Percentiles rank a stretch among this genome's conserved stretches.
These are phyloP conservation scores for Xylariales sp. DNA, from an alignment of 2,329 filamentous ascomycete genomes.

Conservation along the genomic window DNA sequence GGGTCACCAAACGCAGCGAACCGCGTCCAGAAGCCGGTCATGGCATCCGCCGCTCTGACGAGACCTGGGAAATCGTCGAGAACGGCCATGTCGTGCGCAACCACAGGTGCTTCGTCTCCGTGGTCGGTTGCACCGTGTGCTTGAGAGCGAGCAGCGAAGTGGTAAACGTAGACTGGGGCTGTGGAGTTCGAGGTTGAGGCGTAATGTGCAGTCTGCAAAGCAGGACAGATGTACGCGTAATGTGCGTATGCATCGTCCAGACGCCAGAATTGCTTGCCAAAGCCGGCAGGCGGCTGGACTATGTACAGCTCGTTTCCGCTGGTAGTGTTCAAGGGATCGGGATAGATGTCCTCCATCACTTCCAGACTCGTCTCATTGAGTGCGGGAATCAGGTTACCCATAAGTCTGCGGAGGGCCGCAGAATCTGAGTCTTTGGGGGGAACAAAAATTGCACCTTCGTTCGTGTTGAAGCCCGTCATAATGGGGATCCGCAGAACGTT, in stretches of 20 bases:
- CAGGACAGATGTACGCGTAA: conserved; percentile 61
- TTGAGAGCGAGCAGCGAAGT: conserved; percentile 47
- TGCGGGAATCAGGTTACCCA: conserved; percentile 54
- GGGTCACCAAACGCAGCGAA: conserved; percentile 28
- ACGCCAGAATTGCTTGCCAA: conserved; percentile 53
- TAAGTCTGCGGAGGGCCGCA: conserved; percentile 55
- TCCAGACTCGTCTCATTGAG: conserved; percentile 48
- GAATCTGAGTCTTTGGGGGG: conserved; percentile 41
- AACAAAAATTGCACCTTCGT: conserved; percentile 65
- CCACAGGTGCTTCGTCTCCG: conserved; percentile 39
- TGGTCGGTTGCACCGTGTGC: conserved; percentile 39
- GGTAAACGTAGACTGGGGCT: conserved; percentile 48
- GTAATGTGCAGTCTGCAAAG: conserved; percentile 53
- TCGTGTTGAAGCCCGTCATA: conserved; percentile 65
- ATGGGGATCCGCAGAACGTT: conserved; percentile 55
- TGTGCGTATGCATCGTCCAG: conserved; percentile 58
- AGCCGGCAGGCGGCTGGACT: conserved; percentile 28
- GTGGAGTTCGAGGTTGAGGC: conserved; percentile 24
- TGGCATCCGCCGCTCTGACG: conserved; percentile 30
- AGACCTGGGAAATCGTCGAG: conserved; percentile 33
- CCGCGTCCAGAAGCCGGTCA: conserved; percentile 39
- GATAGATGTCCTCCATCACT: conserved; percentile 56
- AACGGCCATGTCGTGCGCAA: conserved; percentile 36
- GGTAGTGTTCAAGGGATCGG: conserved; percentile 43
- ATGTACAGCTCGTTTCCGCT: conserved; percentile 34